A percentile compares a stretch with the other conserved stretches of the same genome.
phyloP scores from a whole-genome alignment of 2,329 filamentous ascomycete genomes.

The Trichoderma pleuroti region DNA sequence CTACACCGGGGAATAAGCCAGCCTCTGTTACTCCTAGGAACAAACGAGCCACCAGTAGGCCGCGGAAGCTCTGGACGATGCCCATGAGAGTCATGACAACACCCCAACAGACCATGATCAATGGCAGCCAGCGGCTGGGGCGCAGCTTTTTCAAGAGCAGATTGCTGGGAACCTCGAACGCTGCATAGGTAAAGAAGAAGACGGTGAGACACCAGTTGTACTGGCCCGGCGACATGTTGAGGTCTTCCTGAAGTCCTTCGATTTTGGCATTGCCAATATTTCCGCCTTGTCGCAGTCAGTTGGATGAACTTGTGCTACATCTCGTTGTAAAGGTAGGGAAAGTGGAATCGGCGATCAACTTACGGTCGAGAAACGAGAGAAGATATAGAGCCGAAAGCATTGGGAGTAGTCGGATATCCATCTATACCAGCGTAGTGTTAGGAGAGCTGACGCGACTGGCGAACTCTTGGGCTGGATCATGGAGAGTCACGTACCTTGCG shows the following conservation, averaged over 20 bases:
- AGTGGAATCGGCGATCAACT: constrained; percentile 24
- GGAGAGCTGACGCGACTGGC: neutral
- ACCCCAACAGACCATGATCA: constrained; percentile 66
- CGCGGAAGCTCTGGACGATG: constrained; percentile 47
- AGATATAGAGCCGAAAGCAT: constrained; percentile 66
- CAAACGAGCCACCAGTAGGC: constrained; percentile 50
- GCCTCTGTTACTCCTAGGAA: constrained; percentile 64
- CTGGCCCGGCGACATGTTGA: constrained; percentile 58
- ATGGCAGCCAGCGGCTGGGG: constrained; percentile 70
- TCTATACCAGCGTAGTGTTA: constrained; percentile 32
- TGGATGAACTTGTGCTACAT: neutral
- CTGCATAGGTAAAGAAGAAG: constrained; percentile 76
- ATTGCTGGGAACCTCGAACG: constrained; percentile 76
- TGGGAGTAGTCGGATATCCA: constrained; percentile 52
- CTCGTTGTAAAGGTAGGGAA: too few relatives aligned
- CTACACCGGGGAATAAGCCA: constrained; percentile 63
- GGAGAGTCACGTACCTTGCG: constrained; percentile 43
- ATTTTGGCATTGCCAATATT: constrained; percentile 68
- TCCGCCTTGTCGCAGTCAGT: constrained; percentile 37
- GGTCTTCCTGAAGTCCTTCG: constrained; percentile 49
- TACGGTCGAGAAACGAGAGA: constrained; percentile 64
- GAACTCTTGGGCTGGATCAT: too few relatives aligned
- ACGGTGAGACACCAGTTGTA: constrained; percentile 69
- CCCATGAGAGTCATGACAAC: constrained; percentile 51
- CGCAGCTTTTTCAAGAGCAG: constrained; percentile 69